Conservation (phyloP, 352 stramenopile genomes). For the Pythium pyrilobum region DNA sequence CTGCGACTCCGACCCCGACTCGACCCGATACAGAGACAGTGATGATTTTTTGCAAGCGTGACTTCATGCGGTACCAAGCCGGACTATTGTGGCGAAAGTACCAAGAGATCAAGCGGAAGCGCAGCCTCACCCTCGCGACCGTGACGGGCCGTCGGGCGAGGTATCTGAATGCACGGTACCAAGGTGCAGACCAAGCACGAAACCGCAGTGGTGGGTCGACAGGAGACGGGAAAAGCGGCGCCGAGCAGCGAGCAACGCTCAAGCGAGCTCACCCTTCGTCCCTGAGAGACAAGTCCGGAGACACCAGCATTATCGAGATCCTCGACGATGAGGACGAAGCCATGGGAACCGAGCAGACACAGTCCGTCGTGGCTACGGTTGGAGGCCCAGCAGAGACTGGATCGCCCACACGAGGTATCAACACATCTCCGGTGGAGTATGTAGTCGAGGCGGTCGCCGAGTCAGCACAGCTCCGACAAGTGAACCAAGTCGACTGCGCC, state of each 20-base stretch:
- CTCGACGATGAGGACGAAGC: neutral
- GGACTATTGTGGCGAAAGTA: slow-evolving; percentile 69
- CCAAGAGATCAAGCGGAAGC: slow-evolving; percentile 46
- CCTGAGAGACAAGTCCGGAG: neutral
- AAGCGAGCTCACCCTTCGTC: no score
- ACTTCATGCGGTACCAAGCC: slow-evolving; percentile 76
- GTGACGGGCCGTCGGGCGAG: slow-evolving; percentile 14
- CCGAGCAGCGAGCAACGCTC: neutral
- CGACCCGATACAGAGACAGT: slow-evolving; percentile 42
- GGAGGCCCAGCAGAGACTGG: no score
- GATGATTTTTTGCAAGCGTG: slow-evolving; percentile 79
- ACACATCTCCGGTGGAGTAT: no score
- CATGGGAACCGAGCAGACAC: neutral
- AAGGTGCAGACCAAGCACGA: neutral
- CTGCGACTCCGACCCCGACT: neutral
- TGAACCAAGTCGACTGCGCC: no score
- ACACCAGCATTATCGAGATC: slow-evolving; percentile 11
- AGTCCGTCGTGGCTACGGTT: no score
- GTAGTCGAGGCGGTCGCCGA: no score
- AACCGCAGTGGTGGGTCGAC: neutral
- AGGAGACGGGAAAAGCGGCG: neutral
- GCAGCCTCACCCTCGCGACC: slow-evolving; percentile 11
- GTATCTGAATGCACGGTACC: slow-evolving; percentile 21
- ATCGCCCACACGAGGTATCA: no score
- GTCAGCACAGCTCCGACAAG: no score